These are phyloP conservation scores for Neopestalotiopsis sp. DNA, from an alignment of 2,329 filamentous ascomycete genomes.

Conservation along the genomic window DNA sequence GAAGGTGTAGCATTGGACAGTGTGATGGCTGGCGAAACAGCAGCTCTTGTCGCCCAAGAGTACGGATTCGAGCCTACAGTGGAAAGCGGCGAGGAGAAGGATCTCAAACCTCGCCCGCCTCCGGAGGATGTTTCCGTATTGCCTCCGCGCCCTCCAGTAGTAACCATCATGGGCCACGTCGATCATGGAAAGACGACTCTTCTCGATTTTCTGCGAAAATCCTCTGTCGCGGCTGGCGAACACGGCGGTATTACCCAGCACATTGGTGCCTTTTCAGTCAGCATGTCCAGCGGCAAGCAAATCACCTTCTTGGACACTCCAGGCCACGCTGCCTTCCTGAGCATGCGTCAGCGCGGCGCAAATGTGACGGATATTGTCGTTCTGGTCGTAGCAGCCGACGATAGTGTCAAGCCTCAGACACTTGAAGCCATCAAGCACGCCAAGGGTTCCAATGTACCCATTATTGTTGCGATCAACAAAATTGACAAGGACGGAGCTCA, in stretches of 20 bases:
- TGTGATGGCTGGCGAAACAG: conserved; percentile 88
- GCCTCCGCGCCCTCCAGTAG: conserved; percentile 83
- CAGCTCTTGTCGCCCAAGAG: conserved; percentile 87
- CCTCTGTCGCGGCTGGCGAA: conserved; percentile 87
- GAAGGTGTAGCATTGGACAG: conserved; percentile 83
- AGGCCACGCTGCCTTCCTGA: conserved; percentile 92
- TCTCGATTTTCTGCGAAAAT: conserved; percentile 90
- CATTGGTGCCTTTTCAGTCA: conserved; percentile 95
- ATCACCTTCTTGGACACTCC: conserved; percentile 98
- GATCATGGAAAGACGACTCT: conserved; percentile 99
- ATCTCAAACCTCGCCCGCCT: conserved; percentile 73
- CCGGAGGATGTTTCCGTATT: conserved; percentile 71
- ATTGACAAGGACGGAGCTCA: conserved; percentile 87
- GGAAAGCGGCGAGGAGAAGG: conserved; percentile 67
- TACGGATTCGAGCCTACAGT: conserved; percentile 90
- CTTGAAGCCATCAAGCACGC: conserved; percentile 96
- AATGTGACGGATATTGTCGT: conserved; percentile 97
- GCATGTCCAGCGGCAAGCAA: conserved; percentile 81
- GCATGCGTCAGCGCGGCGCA: conserved; percentile 94
- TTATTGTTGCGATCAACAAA: conserved; percentile 98
- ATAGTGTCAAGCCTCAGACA: conserved; percentile 97
- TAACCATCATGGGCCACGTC: conserved; percentile 99
- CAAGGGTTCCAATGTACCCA: conserved; percentile 82
- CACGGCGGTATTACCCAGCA: conserved; percentile 98
- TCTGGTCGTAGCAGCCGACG: conserved; percentile 93